Conservation (phyloP, 805 yeast species). For the Metschnikowia shivogae region DNA sequence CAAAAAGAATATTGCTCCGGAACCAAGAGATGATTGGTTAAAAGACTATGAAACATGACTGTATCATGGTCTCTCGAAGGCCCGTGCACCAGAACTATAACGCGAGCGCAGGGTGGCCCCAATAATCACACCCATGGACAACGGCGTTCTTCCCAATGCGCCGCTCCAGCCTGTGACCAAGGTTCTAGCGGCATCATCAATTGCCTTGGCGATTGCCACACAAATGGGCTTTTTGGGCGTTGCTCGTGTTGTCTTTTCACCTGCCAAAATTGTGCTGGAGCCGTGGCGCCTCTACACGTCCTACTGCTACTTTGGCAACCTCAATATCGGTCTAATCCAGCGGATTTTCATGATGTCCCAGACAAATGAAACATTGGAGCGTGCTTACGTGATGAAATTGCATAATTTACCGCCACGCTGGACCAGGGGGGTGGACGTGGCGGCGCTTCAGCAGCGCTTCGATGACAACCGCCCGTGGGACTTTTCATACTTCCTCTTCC, state of each 20-base stretch:
- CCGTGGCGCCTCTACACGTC: slow-evolving; percentile 37
- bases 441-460: slow-evolving; percentile 17
- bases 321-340: slow-evolving; percentile 22
- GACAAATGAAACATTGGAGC: slow-evolving; percentile 25
- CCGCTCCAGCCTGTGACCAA: slow-evolving; percentile 19
- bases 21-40: too few relatives aligned
- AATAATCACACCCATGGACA: slow-evolving; percentile 7
- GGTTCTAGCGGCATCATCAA: slow-evolving; percentile 26
- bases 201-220: slow-evolving; percentile 20
- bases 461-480: slow-evolving; percentile 25
- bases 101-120: neutral
- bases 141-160: slow-evolving; percentile 7
- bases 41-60: neutral
- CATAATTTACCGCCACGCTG: slow-evolving; percentile 22
- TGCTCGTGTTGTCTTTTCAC: slow-evolving; percentile 22
- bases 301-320: slow-evolving; percentile 30
- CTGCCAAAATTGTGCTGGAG: slow-evolving; percentile 27
- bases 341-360: slow-evolving; percentile 18
- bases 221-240: slow-evolving; percentile 19
- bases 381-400: slow-evolving; percentile 15
- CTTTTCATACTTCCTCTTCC: slow-evolving; percentile 26
- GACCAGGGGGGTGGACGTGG: slow-evolving; percentile 14
- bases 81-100: slow-evolving; percentile 1
- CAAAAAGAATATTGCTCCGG: too few relatives aligned
- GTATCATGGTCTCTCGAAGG: neutral